Conservation (phyloP, 164 flowering plant genomes). For the Vitis riparia region DNA sequence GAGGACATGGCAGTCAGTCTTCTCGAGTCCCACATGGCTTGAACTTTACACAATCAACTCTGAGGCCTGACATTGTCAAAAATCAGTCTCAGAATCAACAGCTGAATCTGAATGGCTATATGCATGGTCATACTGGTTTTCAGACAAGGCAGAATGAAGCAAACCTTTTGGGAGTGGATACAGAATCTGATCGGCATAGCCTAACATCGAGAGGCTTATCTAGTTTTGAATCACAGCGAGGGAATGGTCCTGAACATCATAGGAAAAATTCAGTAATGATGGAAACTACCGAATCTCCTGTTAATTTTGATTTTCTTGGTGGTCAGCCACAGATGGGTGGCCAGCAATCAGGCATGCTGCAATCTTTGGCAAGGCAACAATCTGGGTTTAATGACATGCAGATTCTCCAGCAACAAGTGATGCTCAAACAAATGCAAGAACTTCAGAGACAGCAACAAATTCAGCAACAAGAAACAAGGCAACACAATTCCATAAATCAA, state of each 20-base stretch:
- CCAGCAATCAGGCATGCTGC: constrained; percentile 43
- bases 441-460: constrained; percentile 53
- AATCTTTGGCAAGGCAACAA: constrained; percentile 45
- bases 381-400: constrained; percentile 51
- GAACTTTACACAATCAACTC: constrained; percentile 30
- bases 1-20: constrained; percentile 33
- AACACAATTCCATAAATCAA: constrained; percentile 29
- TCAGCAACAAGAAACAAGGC: constrained; percentile 40
- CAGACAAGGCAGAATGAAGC: constrained; percentile 41
- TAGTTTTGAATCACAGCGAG: constrained; percentile 38
- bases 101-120: constrained; percentile 42
- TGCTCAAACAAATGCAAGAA: constrained; percentile 55
- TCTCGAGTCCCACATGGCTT: constrained; percentile 32
- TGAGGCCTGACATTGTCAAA: constrained; percentile 37
- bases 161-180: constrained; percentile 40
- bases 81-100: constrained; percentile 36
- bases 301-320: constrained; percentile 51
- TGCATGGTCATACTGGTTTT: constrained; percentile 36
- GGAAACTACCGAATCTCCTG: constrained; percentile 40
- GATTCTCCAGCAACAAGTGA: constrained; percentile 45
- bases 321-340: constrained; percentile 47
- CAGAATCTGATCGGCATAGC: constrained; percentile 37
- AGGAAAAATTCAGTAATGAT: constrained; percentile 29
- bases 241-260: constrained; percentile 41
- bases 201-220: constrained; percentile 38